A percentile compares a stretch with the other conserved stretches of the same genome.
These are phyloP conservation scores for Penicillium arizonense DNA, from an alignment of 495 filamentous ascomycete species.

Conservation along the genomic window DNA sequence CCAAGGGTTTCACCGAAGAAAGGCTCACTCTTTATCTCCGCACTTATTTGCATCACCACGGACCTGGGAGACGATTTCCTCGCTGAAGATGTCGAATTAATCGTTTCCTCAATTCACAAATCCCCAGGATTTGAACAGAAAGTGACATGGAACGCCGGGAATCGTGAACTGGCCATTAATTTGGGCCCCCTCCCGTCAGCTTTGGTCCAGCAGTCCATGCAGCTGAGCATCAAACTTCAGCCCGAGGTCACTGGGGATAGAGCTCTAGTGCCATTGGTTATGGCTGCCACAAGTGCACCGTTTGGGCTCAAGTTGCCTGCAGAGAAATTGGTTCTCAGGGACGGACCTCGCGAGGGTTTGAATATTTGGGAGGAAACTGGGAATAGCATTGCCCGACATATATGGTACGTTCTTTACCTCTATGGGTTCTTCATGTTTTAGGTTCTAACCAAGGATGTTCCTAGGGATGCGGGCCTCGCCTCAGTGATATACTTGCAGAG, in stretches of 20 bases:
- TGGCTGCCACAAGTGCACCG: conserved; percentile 55
- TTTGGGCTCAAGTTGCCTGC: conserved; percentile 42
- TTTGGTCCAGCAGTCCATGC: conserved; percentile 23
- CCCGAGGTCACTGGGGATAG: conserved; percentile 12
- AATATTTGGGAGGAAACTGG: conserved; percentile 85
- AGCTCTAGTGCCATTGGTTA: conserved; percentile 38
- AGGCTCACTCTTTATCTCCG: conserved; percentile 37
- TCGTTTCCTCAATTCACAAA: conserved; percentile 34
- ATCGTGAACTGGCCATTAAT: conserved; percentile 45
- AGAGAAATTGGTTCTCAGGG: conserved; percentile 51
- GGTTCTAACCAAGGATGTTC: conserved; percentile 8
- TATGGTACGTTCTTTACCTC: conserved; percentile 64
- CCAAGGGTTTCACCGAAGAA: conserved; percentile 49
- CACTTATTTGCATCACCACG: conserved; percentile 79
- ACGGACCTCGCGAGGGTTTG: conserved; percentile 32
- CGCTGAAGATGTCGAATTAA: conserved; percentile 57
- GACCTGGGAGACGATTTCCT: conserved; percentile 88
- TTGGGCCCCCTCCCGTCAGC: conserved; percentile 32
- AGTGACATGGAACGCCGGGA: conserved; percentile 53
- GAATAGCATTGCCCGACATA: conserved; percentile 90
- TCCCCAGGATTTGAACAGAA: conserved; percentile 35
- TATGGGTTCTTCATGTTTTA: conserved; percentile 15
- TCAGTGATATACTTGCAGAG: conserved; percentile 43
- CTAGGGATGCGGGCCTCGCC: conserved; percentile 69
- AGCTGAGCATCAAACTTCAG: conserved; percentile 18